Base-by-base conservation (phyloP, 2,329 filamentous ascomycete species). In the Domatiomyces globalis region DNA sequence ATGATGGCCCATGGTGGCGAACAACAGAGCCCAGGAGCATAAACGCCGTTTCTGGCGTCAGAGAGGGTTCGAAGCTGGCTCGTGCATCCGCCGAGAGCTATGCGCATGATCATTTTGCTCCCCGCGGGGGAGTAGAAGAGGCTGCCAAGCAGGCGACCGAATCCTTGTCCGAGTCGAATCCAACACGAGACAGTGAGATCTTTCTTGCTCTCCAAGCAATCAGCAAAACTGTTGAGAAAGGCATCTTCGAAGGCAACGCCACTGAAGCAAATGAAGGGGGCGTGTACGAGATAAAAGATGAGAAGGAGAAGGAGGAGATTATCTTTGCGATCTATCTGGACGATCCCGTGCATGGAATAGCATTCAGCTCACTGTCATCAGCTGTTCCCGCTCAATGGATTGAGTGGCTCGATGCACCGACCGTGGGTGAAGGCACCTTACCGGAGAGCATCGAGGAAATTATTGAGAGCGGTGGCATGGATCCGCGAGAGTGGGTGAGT, bases 1-100 rank as follows among this genome's bases (percentile, higher is more conserved):
- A 81, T 46, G 90, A 96, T 62, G 92, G 92, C 0, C 92, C 92
- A 2, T 98, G 92, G 92, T 98, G 92, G 90, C 80, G 89, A 27
- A 68, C 65, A 1, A 66, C 74, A 71, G 47, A 79, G 76, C 64
- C 83, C 51, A 83, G 92, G 51, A 86, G 87, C 61, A 74, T 96
- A 6, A 85, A 87, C 49, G 72, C 84, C 1, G 83, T 96, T 48
- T 83, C 81, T 56, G 90, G 92, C 10, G 69, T 92, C 0, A 76
- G 82, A 10, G 90, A 94, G 66, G 92, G 87, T 52, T 94, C 87
- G 18, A 95, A 96, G 70, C 80, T 98, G 22, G 89, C 85, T 54
- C 81, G 89, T 45, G 92, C 87, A 45, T 86, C 83, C 62, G 92
- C 90, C 8, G 92, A 98, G 68, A 79, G 81, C 19, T 95, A 95